Evolutionary conservation across 805 yeast genomes (phyloP).

Genomic region (Candida chilensis): DNA sequence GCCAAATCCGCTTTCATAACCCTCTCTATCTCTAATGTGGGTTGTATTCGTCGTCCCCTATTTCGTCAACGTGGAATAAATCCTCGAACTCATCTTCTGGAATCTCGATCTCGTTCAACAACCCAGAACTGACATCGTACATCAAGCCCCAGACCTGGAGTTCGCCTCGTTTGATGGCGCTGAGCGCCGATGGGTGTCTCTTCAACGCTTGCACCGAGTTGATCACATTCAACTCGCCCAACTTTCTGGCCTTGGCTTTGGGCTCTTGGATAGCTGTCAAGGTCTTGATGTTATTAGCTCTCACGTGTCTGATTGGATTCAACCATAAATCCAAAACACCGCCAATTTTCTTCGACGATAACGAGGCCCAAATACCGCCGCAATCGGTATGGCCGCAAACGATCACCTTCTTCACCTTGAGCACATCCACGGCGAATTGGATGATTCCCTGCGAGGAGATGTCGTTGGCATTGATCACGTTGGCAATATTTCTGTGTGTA

Average conservation of each 20-base stretch:
- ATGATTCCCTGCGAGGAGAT: conserved; percentile 67
- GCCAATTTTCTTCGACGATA: conserved; percentile 56
- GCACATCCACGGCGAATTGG: conserved; percentile 80
- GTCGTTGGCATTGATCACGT: conserved; percentile 64
- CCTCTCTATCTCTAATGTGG: too few species aligned
- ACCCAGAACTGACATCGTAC: conserved; percentile 77
- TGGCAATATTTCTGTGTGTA: conserved; percentile 84
- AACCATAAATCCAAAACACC: conserved; percentile 70
- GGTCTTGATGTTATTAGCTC: conserved; percentile 46
- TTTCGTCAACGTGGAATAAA: conserved; percentile 23
- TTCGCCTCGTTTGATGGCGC: conserved; percentile 52
- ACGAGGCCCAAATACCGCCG: conserved; percentile 83
- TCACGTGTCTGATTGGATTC: conserved; percentile 55
- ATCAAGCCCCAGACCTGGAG: conserved; percentile 77
- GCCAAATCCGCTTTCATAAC: too few species aligned
- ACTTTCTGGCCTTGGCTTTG: conserved; percentile 43
- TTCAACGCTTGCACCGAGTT: conserved; percentile 62
- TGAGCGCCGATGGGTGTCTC: conserved; percentile 57
- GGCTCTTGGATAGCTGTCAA: conserved; percentile 43
- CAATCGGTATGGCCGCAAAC: conserved; percentile 95
- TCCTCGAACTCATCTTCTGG: conserved; percentile 34
- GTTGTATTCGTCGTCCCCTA: too few species aligned
- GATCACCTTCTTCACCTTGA: conserved; percentile 72
- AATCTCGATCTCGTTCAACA: conserved; percentile 29
- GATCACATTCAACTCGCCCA: conserved; percentile 70